Conservation (phyloP, 139 green algal genomes). For the Chlorella vulgaris region DNA sequence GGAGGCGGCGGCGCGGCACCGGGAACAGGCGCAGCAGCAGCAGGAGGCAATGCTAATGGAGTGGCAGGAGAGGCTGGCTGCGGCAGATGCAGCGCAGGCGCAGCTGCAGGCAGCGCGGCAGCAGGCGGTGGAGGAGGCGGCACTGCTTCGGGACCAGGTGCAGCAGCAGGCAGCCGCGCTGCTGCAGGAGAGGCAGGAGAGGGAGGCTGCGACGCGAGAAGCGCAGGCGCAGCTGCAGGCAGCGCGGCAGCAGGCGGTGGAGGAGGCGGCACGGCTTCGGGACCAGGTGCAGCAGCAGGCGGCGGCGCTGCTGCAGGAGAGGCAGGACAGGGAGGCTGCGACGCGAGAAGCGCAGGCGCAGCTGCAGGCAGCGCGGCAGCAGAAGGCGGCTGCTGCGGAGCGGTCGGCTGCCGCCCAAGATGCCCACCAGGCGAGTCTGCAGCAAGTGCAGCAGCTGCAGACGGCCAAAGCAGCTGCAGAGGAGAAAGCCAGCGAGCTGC, state of each 20-base stretch:
- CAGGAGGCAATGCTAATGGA: not conserved
- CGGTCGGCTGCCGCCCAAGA: not conserved
- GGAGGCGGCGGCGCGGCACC: no score
- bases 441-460: no score
- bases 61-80: not conserved
- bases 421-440: not conserved
- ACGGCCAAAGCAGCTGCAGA: not conserved
- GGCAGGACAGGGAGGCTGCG: no score
- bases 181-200: not conserved
- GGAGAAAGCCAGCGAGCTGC: not conserved
- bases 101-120: no score
- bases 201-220: not conserved
- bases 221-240: not conserved
- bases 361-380: no score
- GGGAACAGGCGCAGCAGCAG: not conserved
- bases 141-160: no score
- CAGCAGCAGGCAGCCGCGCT: not conserved
- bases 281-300: not conserved
- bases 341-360: not conserved
- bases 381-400: not conserved
- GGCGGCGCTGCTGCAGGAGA: no score
- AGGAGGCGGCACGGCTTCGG: not conserved
- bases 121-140: no score
- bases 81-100: not conserved
- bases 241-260: no score